Evolutionary conservation across 306 rosid species (phyloP).

Genomic region (Pueraria montana): DNA sequence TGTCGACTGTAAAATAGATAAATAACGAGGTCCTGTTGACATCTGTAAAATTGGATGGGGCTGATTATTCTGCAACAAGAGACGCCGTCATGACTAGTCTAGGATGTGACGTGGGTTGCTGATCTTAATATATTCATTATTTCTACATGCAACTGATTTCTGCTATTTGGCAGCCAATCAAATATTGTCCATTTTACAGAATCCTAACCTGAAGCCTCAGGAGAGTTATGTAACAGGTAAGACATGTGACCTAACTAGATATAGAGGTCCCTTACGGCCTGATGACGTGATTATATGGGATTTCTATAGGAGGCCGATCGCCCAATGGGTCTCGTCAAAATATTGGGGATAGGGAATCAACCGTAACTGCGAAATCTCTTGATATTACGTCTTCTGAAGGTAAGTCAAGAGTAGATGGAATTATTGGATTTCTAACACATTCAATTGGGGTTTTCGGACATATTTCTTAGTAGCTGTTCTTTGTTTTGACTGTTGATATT

Average conservation of each 20-base stretch:
- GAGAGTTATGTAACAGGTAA: slow-evolving; percentile 50
- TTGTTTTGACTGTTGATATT: slow-evolving; percentile 23
- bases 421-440: slow-evolving; percentile 25
- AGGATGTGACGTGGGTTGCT: slow-evolving; percentile 24
- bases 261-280: slow-evolving; percentile 43
- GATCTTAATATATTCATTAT: slow-evolving; percentile 36
- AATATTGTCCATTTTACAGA: slow-evolving; percentile 79
- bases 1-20: slow-evolving; percentile 16
- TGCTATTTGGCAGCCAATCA: slow-evolving; percentile 69
- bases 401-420: slow-evolving; percentile 46
- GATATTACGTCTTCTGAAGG: slow-evolving; percentile 55
- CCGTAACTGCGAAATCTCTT: slow-evolving; percentile 40
- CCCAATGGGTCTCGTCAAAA: slow-evolving; percentile 46
- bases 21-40: slow-evolving; percentile 19
- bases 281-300: slow-evolving; percentile 46
- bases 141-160: slow-evolving; percentile 34
- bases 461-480: slow-evolving; percentile 9
- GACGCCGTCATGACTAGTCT: slow-evolving; percentile 18
- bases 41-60: slow-evolving; percentile 32
- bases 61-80: slow-evolving; percentile 11
- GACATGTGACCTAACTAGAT: slow-evolving; percentile 34
- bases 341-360: slow-evolving; percentile 35
- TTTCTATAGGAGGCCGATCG: slow-evolving; percentile 49
- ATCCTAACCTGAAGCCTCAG: slow-evolving; percentile 50
- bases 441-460: not conserved